Evolutionary conservation across 306 rosid species (phyloP).

Genomic region (Vicia sativa): DNA sequence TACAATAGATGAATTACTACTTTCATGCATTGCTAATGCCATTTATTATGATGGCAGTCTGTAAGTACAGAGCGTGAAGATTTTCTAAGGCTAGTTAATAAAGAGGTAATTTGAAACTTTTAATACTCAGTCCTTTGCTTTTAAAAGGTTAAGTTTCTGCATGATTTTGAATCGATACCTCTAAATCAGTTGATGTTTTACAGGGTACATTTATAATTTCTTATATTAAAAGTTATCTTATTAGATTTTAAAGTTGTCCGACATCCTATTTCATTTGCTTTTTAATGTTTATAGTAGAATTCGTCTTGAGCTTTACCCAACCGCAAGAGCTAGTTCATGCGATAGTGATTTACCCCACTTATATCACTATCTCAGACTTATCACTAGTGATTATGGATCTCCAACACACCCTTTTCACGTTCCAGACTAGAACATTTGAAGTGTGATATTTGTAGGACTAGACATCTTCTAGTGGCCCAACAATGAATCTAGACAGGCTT

Average conservation of each 20-base stretch:
- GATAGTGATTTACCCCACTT: not conserved
- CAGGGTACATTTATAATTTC: slow-evolving; percentile 9
- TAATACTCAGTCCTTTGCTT: slow-evolving; percentile 25
- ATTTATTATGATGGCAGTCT: slow-evolving; percentile 61
- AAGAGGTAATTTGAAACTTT: slow-evolving; percentile 69
- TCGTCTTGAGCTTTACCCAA: not conserved
- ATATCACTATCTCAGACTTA: not conserved
- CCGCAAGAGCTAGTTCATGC: not conserved
- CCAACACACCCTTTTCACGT: not conserved
- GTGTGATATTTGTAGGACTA: not conserved
- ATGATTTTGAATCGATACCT: slow-evolving; percentile 19
- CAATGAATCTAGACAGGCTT: not conserved
- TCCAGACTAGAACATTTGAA: not conserved
- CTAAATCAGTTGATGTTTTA: slow-evolving; percentile 13
- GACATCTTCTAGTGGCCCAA: not conserved
- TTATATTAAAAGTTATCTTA: slow-evolving; percentile 5
- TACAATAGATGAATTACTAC: not conserved
- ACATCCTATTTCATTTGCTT: not conserved
- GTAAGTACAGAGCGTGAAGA: slow-evolving; percentile 96
- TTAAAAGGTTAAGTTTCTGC: slow-evolving; percentile 7
- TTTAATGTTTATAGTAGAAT: not conserved
- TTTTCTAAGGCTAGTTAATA: slow-evolving; percentile 83
- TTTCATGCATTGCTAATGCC: slow-evolving; percentile 3
- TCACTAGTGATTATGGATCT: not conserved
- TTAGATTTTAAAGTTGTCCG: slow-evolving; percentile 11